Evolutionary conservation across 2,329 filamentous ascomycete species (phyloP).

Genomic region (Microcera coccophila): DNA sequence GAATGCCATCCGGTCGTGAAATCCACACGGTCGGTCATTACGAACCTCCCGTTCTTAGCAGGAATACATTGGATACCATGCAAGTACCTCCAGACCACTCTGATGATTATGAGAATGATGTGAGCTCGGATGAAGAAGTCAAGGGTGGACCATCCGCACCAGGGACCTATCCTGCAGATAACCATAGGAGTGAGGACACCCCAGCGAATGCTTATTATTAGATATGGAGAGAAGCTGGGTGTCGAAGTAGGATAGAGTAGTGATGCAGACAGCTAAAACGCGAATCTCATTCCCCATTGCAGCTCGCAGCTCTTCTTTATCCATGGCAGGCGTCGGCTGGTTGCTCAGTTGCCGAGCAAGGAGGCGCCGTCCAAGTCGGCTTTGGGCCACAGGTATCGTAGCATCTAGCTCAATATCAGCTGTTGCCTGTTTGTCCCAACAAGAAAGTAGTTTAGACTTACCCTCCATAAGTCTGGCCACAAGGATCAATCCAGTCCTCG

Average conservation of each 20-base stretch:
- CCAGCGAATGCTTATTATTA: constrained; percentile 39
- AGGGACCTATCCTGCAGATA: constrained; percentile 53
- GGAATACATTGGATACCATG: constrained; percentile 60
- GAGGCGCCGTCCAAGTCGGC: not conserved
- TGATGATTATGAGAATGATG: constrained; percentile 32
- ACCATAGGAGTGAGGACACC: too few relatives aligned
- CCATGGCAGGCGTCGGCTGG: too few relatives aligned
- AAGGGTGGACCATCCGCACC: constrained; percentile 30
- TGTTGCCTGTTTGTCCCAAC: too few relatives aligned
- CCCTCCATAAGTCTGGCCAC: constrained; percentile 16
- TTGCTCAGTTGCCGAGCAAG: too few relatives aligned
- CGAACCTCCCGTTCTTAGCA: constrained; percentile 60
- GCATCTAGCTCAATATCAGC: constrained; percentile 3
- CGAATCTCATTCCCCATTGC: too few relatives aligned
- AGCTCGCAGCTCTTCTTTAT: too few relatives aligned
- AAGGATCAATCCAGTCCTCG: constrained; percentile 3
- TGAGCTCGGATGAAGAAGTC: constrained; percentile 39
- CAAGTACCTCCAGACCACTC: constrained; percentile 36
- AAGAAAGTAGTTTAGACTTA: constrained; percentile 7
- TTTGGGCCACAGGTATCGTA: constrained; percentile 3
- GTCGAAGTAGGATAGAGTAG: too few relatives aligned
- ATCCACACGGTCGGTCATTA: constrained; percentile 72
- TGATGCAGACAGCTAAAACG: too few relatives aligned
- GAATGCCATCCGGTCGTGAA: constrained; percentile 84
- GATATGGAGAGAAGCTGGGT: too few relatives aligned